Percentiles rank a stretch among this genome's conserved stretches.
Conservation (phyloP, 192 early-diverging fungal genomes). For the Gryganskiella cystojenkinii region DNA sequence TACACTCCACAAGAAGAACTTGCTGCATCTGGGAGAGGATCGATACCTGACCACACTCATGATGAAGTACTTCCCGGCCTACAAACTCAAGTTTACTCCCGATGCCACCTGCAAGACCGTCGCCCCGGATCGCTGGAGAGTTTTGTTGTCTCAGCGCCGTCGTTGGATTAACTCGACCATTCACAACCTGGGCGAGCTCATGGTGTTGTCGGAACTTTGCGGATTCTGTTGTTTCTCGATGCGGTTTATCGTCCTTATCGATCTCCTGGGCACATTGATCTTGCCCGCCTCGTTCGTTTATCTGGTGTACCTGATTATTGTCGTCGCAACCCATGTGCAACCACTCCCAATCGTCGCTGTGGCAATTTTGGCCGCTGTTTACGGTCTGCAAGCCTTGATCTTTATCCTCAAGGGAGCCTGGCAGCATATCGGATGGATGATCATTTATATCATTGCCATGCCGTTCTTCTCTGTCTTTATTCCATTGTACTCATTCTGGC, state of each 20-base stretch:
- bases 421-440: constrained; percentile 95
- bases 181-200: constrained; percentile 85
- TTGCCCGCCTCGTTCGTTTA: constrained; percentile 90
- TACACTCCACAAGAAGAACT: constrained; percentile 96
- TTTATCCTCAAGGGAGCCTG: constrained; percentile 81
- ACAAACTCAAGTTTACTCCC: constrained; percentile 90
- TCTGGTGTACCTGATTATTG: constrained; percentile 85
- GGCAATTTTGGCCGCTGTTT: constrained; percentile 81
- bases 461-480: constrained; percentile 83
- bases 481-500: constrained; percentile 83
- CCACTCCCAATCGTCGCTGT: constrained; percentile 83
- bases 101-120: constrained; percentile 95
- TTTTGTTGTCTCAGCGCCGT: constrained; percentile 96
- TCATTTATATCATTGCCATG: constrained; percentile 82
- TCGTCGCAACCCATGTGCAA: constrained; percentile 64
- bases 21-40: constrained; percentile 97
- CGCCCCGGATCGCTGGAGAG: constrained; percentile 90
- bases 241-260: constrained; percentile 96
- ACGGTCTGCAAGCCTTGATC: constrained; percentile 90
- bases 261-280: constrained; percentile 90
- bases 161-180: constrained; percentile 97
- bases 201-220: constrained; percentile 83
- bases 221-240: constrained; percentile 91
- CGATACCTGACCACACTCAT: constrained; percentile 92
- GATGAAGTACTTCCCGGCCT: constrained; percentile 96